Conservation (phyloP, 495 filamentous ascomycete genomes). For the Neurospora sp. region DNA sequence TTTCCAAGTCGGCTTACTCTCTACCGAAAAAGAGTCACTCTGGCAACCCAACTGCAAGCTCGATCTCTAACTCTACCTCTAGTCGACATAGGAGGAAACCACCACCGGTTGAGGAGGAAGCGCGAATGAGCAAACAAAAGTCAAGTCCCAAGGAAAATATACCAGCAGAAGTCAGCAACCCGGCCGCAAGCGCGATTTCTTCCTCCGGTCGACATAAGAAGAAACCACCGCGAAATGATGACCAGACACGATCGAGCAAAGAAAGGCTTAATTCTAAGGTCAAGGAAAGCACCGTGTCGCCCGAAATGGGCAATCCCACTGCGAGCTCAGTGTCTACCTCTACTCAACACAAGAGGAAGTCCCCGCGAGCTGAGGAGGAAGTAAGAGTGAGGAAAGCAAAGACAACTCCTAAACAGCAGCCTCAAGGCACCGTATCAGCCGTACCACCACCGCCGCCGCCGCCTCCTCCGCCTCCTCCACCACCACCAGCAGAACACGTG, state of each 20-base stretch:
- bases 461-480: neutral
- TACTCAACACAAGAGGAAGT: neutral
- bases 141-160: neutral
- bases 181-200: neutral
- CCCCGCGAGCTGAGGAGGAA: neutral
- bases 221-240: neutral
- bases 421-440: neutral
- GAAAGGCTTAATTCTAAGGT: neutral
- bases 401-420: neutral
- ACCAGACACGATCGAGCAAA: neutral
- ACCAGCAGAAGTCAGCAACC: neutral
- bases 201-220: neutral
- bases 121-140: neutral
- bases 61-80: neutral
- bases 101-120: neutral
- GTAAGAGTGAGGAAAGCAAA: neutral
- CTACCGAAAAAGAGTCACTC: neutral
- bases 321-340: neutral
- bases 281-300: neutral
- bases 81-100: slow-evolving; percentile 10
- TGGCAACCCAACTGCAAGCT: neutral
- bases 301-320: neutral
- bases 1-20: neutral
- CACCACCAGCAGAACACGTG: neutral
- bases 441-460: neutral